Conservation (phyloP, 139 green algal genomes). For the Chlamydomonas sp. region DNA sequence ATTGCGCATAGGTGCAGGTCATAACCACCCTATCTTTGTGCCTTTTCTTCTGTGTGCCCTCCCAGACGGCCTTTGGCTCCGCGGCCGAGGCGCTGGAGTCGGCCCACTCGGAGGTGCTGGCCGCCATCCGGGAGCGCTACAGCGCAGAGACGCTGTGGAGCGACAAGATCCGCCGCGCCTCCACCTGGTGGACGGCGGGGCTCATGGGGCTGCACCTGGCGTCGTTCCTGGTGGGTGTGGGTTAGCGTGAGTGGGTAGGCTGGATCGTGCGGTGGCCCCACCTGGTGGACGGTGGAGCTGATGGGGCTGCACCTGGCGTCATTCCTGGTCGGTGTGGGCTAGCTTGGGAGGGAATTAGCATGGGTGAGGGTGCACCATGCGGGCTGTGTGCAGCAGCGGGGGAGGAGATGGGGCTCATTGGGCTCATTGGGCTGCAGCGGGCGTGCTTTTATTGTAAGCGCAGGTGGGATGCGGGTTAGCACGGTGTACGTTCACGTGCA, state of each 20-base stretch:
- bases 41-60: too few relatives aligned
- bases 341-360: background rate
- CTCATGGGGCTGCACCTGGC: constrained; percentile 60
- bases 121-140: constrained; percentile 58
- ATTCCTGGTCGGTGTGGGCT: constrained; percentile 34
- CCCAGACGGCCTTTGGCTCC: constrained; percentile 16
- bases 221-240: constrained; percentile 40
- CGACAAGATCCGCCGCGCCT: constrained; percentile 61
- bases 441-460: constrained; percentile 24
- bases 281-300: constrained; percentile 61
- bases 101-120: constrained; percentile 38
- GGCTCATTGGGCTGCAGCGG: constrained; percentile 58
- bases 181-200: constrained; percentile 62
- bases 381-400: background rate
- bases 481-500: too few relatives aligned
- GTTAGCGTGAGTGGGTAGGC: background rate
- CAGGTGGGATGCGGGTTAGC: too few relatives aligned
- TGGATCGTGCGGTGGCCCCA: constrained; percentile 36
- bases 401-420: constrained; percentile 41
- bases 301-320: constrained; percentile 57
- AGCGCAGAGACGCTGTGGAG: constrained; percentile 58
- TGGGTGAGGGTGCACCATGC: constrained; percentile 44
- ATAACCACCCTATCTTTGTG: background rate
- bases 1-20: too few relatives aligned
- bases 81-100: constrained; percentile 36